These are phyloP conservation scores for Dipteronia dyeriana DNA, from an alignment of 345 rosid genomes.

Conservation along the genomic window DNA sequence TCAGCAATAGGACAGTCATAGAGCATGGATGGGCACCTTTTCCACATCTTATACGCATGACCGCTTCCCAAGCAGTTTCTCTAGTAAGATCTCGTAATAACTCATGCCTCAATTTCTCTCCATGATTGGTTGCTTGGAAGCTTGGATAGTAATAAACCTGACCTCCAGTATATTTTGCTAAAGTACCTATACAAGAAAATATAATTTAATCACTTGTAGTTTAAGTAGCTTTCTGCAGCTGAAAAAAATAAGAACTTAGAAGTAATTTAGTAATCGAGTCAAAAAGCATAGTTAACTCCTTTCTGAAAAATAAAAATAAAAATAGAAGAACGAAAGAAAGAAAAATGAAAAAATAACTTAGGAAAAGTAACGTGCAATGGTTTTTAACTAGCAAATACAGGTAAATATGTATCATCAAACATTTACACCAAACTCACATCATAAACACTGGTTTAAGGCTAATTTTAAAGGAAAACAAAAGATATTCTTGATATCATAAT, in stretches of 20 bases:
- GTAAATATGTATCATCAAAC: background rate
- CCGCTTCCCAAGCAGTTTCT: constrained; percentile 99
- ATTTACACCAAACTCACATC: background rate
- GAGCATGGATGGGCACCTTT: constrained; percentile 58
- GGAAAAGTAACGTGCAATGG: background rate
- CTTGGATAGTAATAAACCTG: constrained; percentile 91
- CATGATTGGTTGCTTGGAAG: constrained; percentile 73
- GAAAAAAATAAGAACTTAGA: background rate
- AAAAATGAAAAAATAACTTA: background rate
- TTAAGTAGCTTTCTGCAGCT: background rate
- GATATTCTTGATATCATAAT: background rate
- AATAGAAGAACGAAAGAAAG: background rate
- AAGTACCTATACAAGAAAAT: constrained; percentile 56
- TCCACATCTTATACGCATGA: constrained; percentile 99
- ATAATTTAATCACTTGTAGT: constrained; percentile 5
- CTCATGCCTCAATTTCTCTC: constrained; percentile 87
- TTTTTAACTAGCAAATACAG: background rate
- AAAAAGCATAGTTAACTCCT: background rate
- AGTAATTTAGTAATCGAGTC: background rate
- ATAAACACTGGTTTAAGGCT: background rate
- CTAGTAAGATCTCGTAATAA: constrained; percentile 91
- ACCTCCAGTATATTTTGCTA: constrained; percentile 97
- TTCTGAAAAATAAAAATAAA: background rate
- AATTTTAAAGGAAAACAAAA: background rate
- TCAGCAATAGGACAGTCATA: constrained; percentile 3